Evolutionary conservation across 306 rosid species (phyloP), one percentile per base, ranked within the genome.

Genomic region (Datisca glomerata): DNA sequence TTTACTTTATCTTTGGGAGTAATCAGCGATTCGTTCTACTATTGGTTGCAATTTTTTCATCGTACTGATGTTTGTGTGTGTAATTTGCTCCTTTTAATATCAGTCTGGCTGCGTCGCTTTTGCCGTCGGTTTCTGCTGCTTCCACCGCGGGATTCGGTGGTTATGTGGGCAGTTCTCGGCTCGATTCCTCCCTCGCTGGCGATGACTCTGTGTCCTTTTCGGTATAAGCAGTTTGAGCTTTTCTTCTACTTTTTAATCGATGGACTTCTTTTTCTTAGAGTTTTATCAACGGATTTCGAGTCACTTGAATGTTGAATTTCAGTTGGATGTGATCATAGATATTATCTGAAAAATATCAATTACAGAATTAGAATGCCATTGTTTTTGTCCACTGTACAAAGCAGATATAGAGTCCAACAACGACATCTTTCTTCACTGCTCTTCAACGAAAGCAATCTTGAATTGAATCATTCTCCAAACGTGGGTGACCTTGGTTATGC

Each of bases 21-120:
- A 6, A n/a, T 31, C 10, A 4, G n/a, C 24, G 43, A 47, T 34
- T 13, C 7, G 1, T 36, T 25, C 17, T 58, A 16, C 29, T 6
- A 5, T 20, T 16, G 3, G 18, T 17, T 20, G 3, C 8, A 18
- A 32, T 9, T 25, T 2, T 31, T 25, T 48, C 6, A 1, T 18
- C 3, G 7, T 29, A n/a, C 4, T 42, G 3, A 7, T 14, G n/a
- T 41, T 12, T 16, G 19, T 10, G 4, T 38, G 18, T 22, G 1
- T 31, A 33, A 19, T 15, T 14, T 49, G 5, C 3, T 1, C 39
- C 29, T 51, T 47, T 25, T 49, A 43, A 11, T 12, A 35, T 4
- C 71, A 87, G 97, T 60, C 56, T 71, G 41, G 97, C 97, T 33
- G 93, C 97, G 17, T 79, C 97, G 48, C 85, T 87, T 22, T 59